phyloP scores from a whole-genome alignment of 768 basidiomycete species.

The Lanmaoa pseudosensibilis region DNA sequence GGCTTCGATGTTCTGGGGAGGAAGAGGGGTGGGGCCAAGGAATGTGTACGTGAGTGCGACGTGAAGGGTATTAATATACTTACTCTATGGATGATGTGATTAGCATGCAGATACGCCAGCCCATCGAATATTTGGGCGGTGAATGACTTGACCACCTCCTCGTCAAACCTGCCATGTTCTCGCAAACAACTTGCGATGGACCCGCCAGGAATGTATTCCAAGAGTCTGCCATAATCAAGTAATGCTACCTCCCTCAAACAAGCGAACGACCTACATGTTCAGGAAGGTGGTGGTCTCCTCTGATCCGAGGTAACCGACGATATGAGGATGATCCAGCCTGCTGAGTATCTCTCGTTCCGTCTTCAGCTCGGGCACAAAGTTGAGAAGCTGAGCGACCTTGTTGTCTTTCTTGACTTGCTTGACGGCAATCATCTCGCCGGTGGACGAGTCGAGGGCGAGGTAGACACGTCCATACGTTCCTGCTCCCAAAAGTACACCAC shows the following conservation, averaged over 20 bases:
- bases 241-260: background rate
- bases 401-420: conserved; percentile 96
- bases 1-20: conserved; percentile 79
- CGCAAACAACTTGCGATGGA: conserved; percentile 83
- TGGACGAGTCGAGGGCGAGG: conserved; percentile 89
- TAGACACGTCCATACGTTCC: conserved; percentile 95
- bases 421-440: conserved; percentile 96
- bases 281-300: conserved; percentile 81
- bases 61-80: conserved; percentile 21
- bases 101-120: conserved; percentile 85
- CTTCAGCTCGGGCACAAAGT: conserved; percentile 87
- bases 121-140: conserved; percentile 85
- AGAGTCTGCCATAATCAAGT: conserved; percentile 56
- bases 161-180: conserved; percentile 85
- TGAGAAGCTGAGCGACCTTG: conserved; percentile 73
- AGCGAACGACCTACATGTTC: conserved; percentile 69
- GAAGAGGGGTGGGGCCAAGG: background rate
- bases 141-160: conserved; percentile 86
- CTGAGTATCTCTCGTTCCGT: conserved; percentile 90
- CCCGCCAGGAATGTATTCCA: conserved; percentile 96
- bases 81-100: conserved; percentile 87
- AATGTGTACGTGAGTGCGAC: background rate
- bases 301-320: conserved; percentile 92
- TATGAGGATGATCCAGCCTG: conserved; percentile 91
- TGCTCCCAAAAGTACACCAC: conserved; percentile 90